phyloP scores from a whole-genome alignment of 2,329 filamentous ascomycete genomes.

The Metarhizium rileyi region DNA sequence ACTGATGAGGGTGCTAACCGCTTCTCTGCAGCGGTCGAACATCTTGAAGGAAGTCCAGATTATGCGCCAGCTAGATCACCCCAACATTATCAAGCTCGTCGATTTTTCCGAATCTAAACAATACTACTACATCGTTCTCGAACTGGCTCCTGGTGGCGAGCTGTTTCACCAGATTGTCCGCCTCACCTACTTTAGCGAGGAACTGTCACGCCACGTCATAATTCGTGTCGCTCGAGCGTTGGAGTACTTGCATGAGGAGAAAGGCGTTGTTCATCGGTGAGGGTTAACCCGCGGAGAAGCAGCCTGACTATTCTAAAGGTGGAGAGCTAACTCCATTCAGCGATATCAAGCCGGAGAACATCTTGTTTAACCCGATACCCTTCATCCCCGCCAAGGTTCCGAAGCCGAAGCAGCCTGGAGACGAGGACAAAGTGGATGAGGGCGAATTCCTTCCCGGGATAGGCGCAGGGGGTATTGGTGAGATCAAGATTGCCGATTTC shows the following conservation, averaged over 20 bases:
- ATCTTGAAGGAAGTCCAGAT: slow-evolving; percentile 98
- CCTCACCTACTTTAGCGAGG: slow-evolving; percentile 96
- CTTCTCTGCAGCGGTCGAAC: slow-evolving; percentile 67
- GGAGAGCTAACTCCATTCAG: slow-evolving; percentile 32
- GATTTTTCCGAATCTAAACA: slow-evolving; percentile 90
- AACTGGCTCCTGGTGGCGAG: slow-evolving; percentile 90
- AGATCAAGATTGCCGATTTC: slow-evolving; percentile 97
- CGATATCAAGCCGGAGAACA: slow-evolving; percentile 97
- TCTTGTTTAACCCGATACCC: slow-evolving; percentile 81
- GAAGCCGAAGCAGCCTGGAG: slow-evolving; percentile 73
- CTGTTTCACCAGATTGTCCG: slow-evolving; percentile 98
- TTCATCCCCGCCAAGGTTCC: slow-evolving; percentile 72
- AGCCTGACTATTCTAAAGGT: background rate
- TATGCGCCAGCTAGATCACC: slow-evolving; percentile 93
- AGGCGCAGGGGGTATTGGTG: slow-evolving; percentile 82
- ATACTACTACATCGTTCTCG: slow-evolving; percentile 96
- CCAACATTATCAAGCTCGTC: slow-evolving; percentile 88
- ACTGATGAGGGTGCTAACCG: slow-evolving; percentile 16
- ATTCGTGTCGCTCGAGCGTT: slow-evolving; percentile 89
- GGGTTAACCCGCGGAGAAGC: slow-evolving; percentile 20
- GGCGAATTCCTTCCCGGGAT: slow-evolving; percentile 79
- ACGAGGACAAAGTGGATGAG: slow-evolving; percentile 96
- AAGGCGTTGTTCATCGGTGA: slow-evolving; percentile 93
- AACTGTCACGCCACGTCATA: slow-evolving; percentile 90
- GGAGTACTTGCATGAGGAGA: slow-evolving; percentile 88